Percentiles rank a stretch among this genome's conserved stretches.
phyloP scores from a whole-genome alignment of 2,329 filamentous ascomycete genomes.

The Fusarium concolor region DNA sequence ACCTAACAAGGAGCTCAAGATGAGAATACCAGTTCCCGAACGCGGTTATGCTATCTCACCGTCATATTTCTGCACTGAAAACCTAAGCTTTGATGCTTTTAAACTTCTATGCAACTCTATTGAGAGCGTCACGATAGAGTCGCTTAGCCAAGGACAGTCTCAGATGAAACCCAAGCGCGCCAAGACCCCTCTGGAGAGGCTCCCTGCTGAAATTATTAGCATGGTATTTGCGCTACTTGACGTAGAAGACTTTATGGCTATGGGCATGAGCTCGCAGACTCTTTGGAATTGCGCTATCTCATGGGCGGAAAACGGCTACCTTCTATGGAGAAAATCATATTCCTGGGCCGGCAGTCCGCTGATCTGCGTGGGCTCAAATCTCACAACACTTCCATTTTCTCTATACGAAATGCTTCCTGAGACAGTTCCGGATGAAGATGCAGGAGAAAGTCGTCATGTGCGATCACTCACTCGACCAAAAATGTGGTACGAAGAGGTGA shows the following conservation, averaged over 20 bases:
- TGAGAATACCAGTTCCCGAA: background rate
- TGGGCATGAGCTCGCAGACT: slow-evolving; percentile 9
- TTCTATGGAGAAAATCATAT: slow-evolving; percentile 2
- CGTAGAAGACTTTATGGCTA: background rate
- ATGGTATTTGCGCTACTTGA: background rate
- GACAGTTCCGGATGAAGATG: background rate
- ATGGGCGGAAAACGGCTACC: background rate
- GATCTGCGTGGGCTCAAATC: background rate
- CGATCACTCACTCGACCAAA: too few relatives aligned
- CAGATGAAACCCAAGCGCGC: background rate
- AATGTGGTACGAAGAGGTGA: background rate
- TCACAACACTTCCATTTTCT: background rate
- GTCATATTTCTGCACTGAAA: background rate
- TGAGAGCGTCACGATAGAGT: background rate
- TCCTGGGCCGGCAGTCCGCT: slow-evolving; percentile 26
- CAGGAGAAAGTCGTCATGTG: too few relatives aligned
- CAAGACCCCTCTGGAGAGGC: background rate
- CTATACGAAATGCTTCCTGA: background rate
- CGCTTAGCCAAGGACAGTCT: rapidly evolving
- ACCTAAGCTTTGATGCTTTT: slow-evolving; percentile 19
- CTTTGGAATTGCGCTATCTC: background rate
- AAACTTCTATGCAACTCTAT: slow-evolving; percentile 3
- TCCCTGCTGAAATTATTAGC: slow-evolving; percentile 2
- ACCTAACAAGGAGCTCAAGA: background rate
- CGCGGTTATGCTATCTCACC: background rate